Percentiles rank a stretch among this genome's conserved stretches.
Conservation (phyloP, 805 yeast genomes). For the Candida adriatica region DNA sequence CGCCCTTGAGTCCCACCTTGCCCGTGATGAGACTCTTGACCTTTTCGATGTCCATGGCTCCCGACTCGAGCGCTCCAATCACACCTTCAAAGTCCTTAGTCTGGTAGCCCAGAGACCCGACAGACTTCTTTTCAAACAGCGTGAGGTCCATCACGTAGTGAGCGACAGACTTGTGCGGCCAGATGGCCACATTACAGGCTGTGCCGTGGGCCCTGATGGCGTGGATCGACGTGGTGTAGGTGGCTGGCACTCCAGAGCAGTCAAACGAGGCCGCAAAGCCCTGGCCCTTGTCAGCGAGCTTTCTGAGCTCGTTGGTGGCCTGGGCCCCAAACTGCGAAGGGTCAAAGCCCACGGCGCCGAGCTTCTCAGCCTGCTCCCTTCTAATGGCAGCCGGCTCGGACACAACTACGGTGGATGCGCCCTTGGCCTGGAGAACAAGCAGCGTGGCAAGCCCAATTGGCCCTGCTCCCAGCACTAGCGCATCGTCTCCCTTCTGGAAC, state of each 20-base stretch:
- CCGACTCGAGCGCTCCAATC: slow-evolving; percentile 33
- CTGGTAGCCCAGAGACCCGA: slow-evolving; percentile 41
- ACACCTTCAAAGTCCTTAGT: slow-evolving; percentile 38
- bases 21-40: slow-evolving; percentile 34
- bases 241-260: slow-evolving; percentile 44
- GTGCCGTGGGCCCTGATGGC: slow-evolving; percentile 36
- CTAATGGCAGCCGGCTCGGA: slow-evolving; percentile 57
- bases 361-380: slow-evolving; percentile 46
- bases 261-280: slow-evolving; percentile 49
- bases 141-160: slow-evolving; percentile 41
- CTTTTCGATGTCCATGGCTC: slow-evolving; percentile 30
- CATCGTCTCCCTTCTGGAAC: slow-evolving; percentile 39
- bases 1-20: slow-evolving; percentile 32
- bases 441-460: slow-evolving; percentile 57
- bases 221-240: slow-evolving; percentile 35
- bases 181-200: slow-evolving; percentile 42
- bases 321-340: slow-evolving; percentile 31
- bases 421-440: slow-evolving; percentile 45
- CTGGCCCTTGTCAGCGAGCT: slow-evolving; percentile 31
- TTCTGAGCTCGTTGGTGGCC: slow-evolving; percentile 26
- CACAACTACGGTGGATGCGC: slow-evolving; percentile 42
- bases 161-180: slow-evolving; percentile 38
- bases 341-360: slow-evolving; percentile 40
- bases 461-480: slow-evolving; percentile 57
- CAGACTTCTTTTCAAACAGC: slow-evolving; percentile 32